Percentiles rank a stretch among this genome's conserved stretches.
These are phyloP conservation scores for Pochonia chlamydosporia DNA, from an alignment of 2,329 filamentous ascomycete genomes.

Conservation along the genomic window DNA sequence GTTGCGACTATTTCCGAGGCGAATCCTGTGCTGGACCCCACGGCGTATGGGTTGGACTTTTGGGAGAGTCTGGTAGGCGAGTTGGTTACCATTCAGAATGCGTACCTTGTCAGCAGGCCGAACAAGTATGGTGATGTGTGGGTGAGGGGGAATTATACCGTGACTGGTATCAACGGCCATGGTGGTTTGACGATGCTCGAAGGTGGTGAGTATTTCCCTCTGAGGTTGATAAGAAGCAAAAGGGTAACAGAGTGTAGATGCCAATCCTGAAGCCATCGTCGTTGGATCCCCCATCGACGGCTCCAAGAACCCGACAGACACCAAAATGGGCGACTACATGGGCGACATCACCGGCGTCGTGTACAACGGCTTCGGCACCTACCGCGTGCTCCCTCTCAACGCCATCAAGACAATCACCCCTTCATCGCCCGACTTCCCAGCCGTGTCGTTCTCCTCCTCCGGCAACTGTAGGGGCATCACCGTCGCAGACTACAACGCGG, in stretches of 20 bases:
- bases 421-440: conserved; percentile 38
- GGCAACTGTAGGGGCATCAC: conserved; percentile 57
- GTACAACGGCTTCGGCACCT: conserved; percentile 61
- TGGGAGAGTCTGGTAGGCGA: conserved; percentile 67
- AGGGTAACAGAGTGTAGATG: conserved; percentile 37
- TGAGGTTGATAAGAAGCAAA: neutral
- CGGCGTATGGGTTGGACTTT: conserved; percentile 62
- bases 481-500: conserved; percentile 63
- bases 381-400: conserved; percentile 60
- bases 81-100: conserved; percentile 56
- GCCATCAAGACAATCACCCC: conserved; percentile 43
- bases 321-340: conserved; percentile 59
- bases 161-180: conserved; percentile 55
- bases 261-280: conserved; percentile 64
- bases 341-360: conserved; percentile 65
- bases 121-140: conserved; percentile 64
- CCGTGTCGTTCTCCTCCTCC: conserved; percentile 47
- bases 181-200: conserved; percentile 59
- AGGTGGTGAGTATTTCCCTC: conserved; percentile 31
- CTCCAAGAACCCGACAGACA: conserved; percentile 50
- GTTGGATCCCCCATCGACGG: conserved; percentile 62
- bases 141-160: conserved; percentile 60
- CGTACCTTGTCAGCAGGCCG: conserved; percentile 52
- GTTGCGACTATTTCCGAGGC: conserved; percentile 46
- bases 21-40: conserved; percentile 58